Evolutionary conservation across 352 stramenopile genomes (phyloP), one percentile per base, ranked within the genome.

Genomic region (Globisporangium apiculatum): DNA sequence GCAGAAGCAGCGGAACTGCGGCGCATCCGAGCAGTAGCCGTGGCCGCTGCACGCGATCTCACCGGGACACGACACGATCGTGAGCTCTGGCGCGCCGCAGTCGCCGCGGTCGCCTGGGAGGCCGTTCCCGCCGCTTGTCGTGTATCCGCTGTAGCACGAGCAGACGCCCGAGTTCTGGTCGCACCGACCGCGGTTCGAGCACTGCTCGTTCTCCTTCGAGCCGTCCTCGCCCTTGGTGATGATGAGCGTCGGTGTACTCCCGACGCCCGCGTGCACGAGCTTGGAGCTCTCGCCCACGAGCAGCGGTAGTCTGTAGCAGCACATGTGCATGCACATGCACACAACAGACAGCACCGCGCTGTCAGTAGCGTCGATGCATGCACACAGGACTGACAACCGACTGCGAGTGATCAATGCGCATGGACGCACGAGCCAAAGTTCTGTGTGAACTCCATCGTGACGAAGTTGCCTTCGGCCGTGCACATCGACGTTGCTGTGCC

Each of bases 191-290:
- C 83, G 80, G 60, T 91, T 91, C 24, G 79, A 80, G 49, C 83
- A 93, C 47, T 78, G 53, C 36, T 90, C 83, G 65, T 97, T 93
- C 67, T 98, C 92, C 64, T 97, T 97, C 5, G 88, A 93, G 47
- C 92, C 91, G 17, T 79, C 73, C 42, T 96, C 72, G 35, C 70
- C 57, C 58, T 86, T 73, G 41, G 69, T 79, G 48, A 86, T 58
- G n/a, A 66, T 63, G 14, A 93, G 64, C 45, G 66, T 61, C 1
- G 71, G 75, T 2, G 60, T 61, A 40, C 66, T 73, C 45, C 81
- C 87, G 15, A 89, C 80, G 8, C 65, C 71, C 12, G 68, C 72
- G 48, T 89, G 77, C 8, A 77, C 69, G 12, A 91, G 60, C 38
- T 75, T 69, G 4, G 73, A 77, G 45, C 72, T 48, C 58, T 90